These are phyloP conservation scores for Chiua virens DNA, from an alignment of 768 basidiomycete genomes.

Conservation along the genomic window DNA sequence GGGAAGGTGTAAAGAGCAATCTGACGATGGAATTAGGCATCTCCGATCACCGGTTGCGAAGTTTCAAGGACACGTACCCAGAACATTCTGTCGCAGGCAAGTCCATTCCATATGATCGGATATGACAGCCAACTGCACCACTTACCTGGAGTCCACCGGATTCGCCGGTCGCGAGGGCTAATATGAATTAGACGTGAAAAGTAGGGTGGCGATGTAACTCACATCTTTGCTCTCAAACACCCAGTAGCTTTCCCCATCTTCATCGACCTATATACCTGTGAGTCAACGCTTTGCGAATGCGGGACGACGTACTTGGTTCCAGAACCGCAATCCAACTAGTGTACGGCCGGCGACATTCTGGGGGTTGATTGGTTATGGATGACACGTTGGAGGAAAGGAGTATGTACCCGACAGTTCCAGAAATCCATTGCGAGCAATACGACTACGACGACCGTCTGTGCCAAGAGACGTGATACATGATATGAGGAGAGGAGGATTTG, in stretches of 20 bases:
- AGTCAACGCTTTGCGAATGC: background rate
- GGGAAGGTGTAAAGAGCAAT: slow-evolving; percentile 91
- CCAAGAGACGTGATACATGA: background rate
- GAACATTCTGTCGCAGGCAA: slow-evolving; percentile 67
- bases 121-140: slow-evolving; percentile 9
- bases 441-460: slow-evolving; percentile 85
- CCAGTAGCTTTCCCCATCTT: slow-evolving; percentile 95
- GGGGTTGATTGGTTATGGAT: slow-evolving; percentile 2
- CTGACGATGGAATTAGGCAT: slow-evolving; percentile 38
- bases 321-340: slow-evolving; percentile 92
- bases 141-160: slow-evolving; percentile 82
- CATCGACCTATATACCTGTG: slow-evolving; percentile 67
- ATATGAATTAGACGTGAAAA: slow-evolving; percentile 7
- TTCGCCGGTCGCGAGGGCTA: slow-evolving; percentile 90
- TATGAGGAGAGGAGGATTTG: slow-evolving; percentile 1
- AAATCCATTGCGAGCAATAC: slow-evolving; percentile 96
- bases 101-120: slow-evolving; percentile 6
- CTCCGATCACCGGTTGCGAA: slow-evolving; percentile 12
- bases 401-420: slow-evolving; percentile 88
- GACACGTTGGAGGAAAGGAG: background rate
- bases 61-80: slow-evolving; percentile 57
- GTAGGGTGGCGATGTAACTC: slow-evolving; percentile 31
- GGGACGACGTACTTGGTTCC: slow-evolving; percentile 74
- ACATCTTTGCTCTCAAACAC: slow-evolving; percentile 98
- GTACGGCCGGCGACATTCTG: slow-evolving; percentile 94